Evolutionary conservation across 805 yeast species (phyloP), one percentile per base, ranked within the genome.

Genomic region (Candida rishiriensis): DNA sequence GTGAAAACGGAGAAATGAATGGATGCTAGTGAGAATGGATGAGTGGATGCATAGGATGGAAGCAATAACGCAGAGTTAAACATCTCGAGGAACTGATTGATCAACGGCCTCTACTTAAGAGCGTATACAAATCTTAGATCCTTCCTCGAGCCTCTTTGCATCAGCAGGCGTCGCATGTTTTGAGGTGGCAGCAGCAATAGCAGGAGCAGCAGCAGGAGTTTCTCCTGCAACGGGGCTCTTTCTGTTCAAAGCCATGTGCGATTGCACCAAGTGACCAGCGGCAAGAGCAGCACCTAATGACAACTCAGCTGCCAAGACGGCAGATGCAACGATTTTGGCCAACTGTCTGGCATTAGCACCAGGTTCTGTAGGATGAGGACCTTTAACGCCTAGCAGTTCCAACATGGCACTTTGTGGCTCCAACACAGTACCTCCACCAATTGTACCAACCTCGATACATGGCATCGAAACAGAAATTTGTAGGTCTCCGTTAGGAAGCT

Each of bases 381-480:
- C 99, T 56, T 86, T 81, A 38, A 93, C 96, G 33, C 98, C 97
- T 50, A 93, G 74, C 53, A 93, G 71, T 57, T 93, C 98, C 47
- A 93, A 74, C 96, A 93, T 88, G 17, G 98, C 88, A 40, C 90
- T 86, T 70, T 93, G 99, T 35, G 99, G 97, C 61, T 87, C 98
- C 58, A 93, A 77, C 51, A 93, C 87, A 3, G 99, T 93, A 62
- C 99, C 99, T 52, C 99, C 99, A 46, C 99, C 99, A 66, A 93
- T 89, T 2, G 99, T 93, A 52, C 99, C 99, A 37, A 93, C 99
- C 70, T 93, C 99, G 56, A 93, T 88, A 28, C 95, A 88, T 29
- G 99, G 99, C 99, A 93, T 93, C 3, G 98, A 88, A n/a, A 93
- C 99, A 1, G 97, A 87, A 34, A 93, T 85, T 54, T 80, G 84